Evolutionary conservation across 78 protist species (phyloP).

Genomic region (Planoprotostelium fungivorum): DNA sequence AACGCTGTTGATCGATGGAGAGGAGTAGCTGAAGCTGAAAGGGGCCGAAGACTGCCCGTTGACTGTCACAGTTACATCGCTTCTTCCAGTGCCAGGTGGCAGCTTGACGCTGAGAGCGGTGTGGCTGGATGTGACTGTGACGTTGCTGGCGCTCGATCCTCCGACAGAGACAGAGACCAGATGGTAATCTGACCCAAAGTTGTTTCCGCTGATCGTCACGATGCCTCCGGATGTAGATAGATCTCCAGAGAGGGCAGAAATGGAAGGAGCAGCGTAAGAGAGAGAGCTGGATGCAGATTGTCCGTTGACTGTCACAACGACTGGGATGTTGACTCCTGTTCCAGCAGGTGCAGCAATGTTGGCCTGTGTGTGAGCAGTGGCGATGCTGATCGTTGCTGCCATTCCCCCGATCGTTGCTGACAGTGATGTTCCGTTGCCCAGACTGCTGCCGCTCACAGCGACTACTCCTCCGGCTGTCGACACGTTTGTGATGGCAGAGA

Average conservation of each 20-base stretch:
- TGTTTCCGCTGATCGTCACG: slow-evolving; percentile 5
- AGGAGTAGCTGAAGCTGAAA: too few relatives aligned
- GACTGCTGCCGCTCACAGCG: too few relatives aligned
- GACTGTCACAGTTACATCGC: too few relatives aligned
- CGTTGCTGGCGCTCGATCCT: neutral
- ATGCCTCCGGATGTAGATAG: slow-evolving; percentile 10
- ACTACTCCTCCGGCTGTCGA: too few relatives aligned
- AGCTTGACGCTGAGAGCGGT: neutral
- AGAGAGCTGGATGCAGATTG: neutral
- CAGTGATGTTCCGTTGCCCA: too few relatives aligned
- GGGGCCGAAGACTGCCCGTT: too few relatives aligned
- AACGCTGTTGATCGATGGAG: too few relatives aligned
- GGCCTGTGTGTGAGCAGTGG: too few relatives aligned
- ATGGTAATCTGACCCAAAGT: neutral
- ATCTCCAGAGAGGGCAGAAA: neutral
- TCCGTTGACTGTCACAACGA: slow-evolving; percentile 13
- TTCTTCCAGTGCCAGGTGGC: slow-evolving; percentile 29
- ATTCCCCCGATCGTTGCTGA: too few relatives aligned
- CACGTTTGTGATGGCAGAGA: too few relatives aligned
- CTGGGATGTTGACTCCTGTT: neutral
- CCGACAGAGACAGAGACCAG: slow-evolving; percentile 11
- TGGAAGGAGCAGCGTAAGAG: slow-evolving; percentile 6
- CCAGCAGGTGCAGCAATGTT: slow-evolving; percentile 6
- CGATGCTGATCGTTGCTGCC: too few relatives aligned
- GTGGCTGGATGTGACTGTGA: neutral